Evolutionary conservation across 352 stramenopile genomes (phyloP).

Genomic region (Lagenidium giganteum): DNA sequence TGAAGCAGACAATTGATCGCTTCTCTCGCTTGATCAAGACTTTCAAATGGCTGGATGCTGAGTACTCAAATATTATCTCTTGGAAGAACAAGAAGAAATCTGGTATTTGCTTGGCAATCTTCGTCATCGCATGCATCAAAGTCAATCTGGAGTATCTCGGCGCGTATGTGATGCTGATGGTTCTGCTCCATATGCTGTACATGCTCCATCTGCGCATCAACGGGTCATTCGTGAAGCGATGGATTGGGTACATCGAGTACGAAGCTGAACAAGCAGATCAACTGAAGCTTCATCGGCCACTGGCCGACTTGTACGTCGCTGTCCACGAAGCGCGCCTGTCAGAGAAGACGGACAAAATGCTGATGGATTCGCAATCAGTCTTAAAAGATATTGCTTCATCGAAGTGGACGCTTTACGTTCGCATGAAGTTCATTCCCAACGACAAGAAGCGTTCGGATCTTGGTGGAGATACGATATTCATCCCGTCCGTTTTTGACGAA

Average conservation of each 20-base stretch:
- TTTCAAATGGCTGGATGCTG: conserved; percentile 69
- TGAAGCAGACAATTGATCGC: conserved; percentile 70
- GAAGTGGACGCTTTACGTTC: conserved; percentile 66
- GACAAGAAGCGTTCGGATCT: conserved; percentile 43
- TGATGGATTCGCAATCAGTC: conserved; percentile 51
- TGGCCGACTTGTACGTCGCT: conserved; percentile 64
- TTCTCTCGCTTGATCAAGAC: conserved; percentile 58
- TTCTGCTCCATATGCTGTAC: conserved; percentile 80
- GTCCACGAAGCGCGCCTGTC: conserved; percentile 70
- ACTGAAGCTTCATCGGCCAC: conserved; percentile 63
- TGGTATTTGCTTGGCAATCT: conserved; percentile 46
- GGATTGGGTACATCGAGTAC: conserved; percentile 80
- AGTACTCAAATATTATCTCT: conserved; percentile 76
- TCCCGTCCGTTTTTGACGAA: conserved; percentile 60
- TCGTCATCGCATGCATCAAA: conserved; percentile 62
- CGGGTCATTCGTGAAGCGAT: conserved; percentile 53
- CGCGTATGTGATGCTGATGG: conserved; percentile 52
- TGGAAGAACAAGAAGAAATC: conserved; percentile 87
- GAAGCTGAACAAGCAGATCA: conserved; percentile 66
- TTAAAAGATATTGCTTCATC: conserved; percentile 56
- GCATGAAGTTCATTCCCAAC: conserved; percentile 78
- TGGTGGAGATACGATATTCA: conserved; percentile 47
- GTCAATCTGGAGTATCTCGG: conserved; percentile 70
- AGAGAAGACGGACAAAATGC: conserved; percentile 38
- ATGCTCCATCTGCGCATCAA: conserved; percentile 61